Evolutionary conservation across 1,284 basidiomycete genomes (phyloP).

Genomic region (Trametes polyzona): DNA sequence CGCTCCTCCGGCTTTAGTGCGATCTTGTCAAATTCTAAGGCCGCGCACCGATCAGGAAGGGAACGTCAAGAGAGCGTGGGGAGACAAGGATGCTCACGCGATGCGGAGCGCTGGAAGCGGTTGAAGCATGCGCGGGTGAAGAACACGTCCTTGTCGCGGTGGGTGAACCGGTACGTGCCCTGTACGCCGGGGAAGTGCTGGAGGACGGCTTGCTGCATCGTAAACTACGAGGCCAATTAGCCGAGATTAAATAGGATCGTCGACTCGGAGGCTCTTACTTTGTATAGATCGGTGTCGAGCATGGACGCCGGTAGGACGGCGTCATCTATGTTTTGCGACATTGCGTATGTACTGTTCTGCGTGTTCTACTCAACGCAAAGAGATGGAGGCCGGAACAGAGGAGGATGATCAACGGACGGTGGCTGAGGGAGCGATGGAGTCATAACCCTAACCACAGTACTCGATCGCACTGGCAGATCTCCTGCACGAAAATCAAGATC

Average conservation of each 20-base stretch:
- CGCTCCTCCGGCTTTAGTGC: slow-evolving; percentile 67
- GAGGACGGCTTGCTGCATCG: slow-evolving; percentile 95
- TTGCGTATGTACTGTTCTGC: background rate
- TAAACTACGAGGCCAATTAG: too few species aligned
- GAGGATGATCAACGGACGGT: background rate
- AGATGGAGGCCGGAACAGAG: background rate
- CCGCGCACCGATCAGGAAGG: background rate
- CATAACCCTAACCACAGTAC: slow-evolving; percentile 14
- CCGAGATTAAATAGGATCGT: background rate
- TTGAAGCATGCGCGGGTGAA: slow-evolving; percentile 79
- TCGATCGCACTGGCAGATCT: slow-evolving; percentile 13
- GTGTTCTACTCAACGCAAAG: too few species aligned
- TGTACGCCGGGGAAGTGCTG: slow-evolving; percentile 76
- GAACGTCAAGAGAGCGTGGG: background rate
- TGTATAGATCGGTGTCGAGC: slow-evolving; percentile 97
- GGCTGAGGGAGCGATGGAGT: slow-evolving; percentile 6
- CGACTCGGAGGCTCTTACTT: slow-evolving; percentile 57
- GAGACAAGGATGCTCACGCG: slow-evolving; percentile 64
- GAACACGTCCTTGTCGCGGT: slow-evolving; percentile 71
- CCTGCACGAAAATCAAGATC: background rate
- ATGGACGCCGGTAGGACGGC: slow-evolving; percentile 59
- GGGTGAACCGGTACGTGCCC: slow-evolving; percentile 85
- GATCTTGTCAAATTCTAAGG: slow-evolving; percentile 77
- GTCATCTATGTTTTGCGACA: slow-evolving; percentile 3
- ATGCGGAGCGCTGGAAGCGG: slow-evolving; percentile 64